Evolutionary conservation across 305 asterid genomes (phyloP), one percentile per base, ranked within the genome.

Genomic region (Caryopteris hybrid): DNA sequence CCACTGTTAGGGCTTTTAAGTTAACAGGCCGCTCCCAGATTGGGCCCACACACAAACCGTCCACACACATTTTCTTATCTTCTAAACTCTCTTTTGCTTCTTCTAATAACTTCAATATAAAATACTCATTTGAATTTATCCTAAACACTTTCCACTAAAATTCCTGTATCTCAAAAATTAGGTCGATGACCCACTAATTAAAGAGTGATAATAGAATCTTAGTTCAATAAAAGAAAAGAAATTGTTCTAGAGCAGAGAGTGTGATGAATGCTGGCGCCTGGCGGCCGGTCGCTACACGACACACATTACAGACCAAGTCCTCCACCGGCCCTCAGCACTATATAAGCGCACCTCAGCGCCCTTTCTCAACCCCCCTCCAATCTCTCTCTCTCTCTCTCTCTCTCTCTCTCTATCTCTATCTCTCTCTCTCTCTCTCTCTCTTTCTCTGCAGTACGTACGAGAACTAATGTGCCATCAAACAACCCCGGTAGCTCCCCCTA

Each of bases 381-480:
- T 20, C 43, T 12, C 23, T 10, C n/a, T 18, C 69, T 29, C 66
- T 31, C 41, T 42, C 70, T 68, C 61, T 21, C 42, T 8, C 51
- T 33, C 70, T n/a, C 56, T 12, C 55, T 66, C 45, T 61, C 66
- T 51, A 52, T 66, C 54, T 38, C 58, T 23, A 31, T 12, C 23
- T 10, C n/a, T 18, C 69, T 29, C 66, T 31, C 41, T 42, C 70
- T 68, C 61, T 21, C 42, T 8, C 51, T 33, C 70, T n/a, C 56
- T 12, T 54, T 66, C 45, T 61, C 66, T 51, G n/a, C n/a, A n/a
- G n/a, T n/a, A n/a, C 5, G 8, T 3, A 6, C 13, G 4, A 34
- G 16, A 13, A 1, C 69, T 5, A 43, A 83, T 78, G 86, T 81
- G 85, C 68, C 80, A 80, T 61, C 75, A 75, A 25, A 64, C 67